Conservation (phyloP, 2,329 filamentous ascomycete species). For the Orbilia blumenaviensis region DNA sequence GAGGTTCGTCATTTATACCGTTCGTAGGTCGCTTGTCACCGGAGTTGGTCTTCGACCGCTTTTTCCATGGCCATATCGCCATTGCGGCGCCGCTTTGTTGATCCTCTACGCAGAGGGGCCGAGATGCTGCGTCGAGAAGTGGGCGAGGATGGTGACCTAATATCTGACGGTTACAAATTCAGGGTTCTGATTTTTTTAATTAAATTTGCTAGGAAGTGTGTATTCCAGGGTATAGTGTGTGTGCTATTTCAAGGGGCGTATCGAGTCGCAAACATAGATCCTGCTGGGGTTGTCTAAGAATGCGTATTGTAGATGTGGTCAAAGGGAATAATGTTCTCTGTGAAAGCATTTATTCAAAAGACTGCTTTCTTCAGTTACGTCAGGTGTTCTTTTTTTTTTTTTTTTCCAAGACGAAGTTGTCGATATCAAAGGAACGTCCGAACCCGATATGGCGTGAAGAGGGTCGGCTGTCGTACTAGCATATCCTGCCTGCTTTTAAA, state of each 20-base stretch:
- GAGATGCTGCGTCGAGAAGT: constrained; percentile 4
- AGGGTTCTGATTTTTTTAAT: constrained; percentile 20
- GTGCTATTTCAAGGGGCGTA: constrained; percentile 12
- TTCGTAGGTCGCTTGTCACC: constrained; percentile 54
- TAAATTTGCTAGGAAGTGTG: constrained; percentile 15
- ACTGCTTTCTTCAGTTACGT: background rate
- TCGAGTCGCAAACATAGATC: constrained; percentile 26
- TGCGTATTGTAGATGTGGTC: background rate
- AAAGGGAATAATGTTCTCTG: background rate
- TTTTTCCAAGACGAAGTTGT: background rate
- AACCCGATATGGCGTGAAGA: constrained; percentile 20
- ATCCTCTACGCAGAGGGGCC: constrained; percentile 15
- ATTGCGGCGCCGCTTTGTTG: constrained; percentile 47
- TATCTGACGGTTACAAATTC: constrained; percentile 1
- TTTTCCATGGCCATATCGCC: constrained; percentile 58
- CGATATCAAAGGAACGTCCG: constrained; percentile 14
- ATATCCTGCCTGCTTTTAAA: constrained; percentile 26
- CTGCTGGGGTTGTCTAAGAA: background rate
- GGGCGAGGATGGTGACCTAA: constrained; percentile 8
- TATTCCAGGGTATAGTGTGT: background rate
- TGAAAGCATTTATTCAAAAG: background rate
- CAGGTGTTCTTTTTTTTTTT: no score
- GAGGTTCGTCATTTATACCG: constrained; percentile 42
- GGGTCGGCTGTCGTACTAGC: constrained; percentile 8
- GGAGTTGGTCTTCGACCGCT: constrained; percentile 57